Evolutionary conservation across 192 early-diverging fungal species (phyloP).

Genomic region (Rhizoclosmatium sp.): DNA sequence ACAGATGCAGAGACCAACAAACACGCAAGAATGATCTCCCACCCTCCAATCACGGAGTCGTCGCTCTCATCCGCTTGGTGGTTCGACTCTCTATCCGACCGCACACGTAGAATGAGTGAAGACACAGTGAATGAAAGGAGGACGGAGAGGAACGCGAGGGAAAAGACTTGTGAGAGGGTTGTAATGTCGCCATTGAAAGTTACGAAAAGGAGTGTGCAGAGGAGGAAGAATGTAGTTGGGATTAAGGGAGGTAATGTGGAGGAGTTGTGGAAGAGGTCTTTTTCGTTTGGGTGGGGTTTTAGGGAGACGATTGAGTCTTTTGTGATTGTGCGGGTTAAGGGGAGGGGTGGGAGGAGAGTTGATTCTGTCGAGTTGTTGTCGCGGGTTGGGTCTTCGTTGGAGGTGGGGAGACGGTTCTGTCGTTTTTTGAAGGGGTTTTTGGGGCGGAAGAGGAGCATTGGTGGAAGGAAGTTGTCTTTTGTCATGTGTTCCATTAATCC

Average conservation of each 20-base stretch:
- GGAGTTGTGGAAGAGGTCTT: not conserved
- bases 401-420: not conserved
- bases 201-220: constrained; percentile 55
- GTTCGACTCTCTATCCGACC: constrained; percentile 42
- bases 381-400: not conserved
- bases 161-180: constrained; percentile 61
- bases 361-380: not conserved
- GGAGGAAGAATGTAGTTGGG: constrained; percentile 56
- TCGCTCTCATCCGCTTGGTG: no score
- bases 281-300: constrained; percentile 34
- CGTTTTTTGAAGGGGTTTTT: not conserved
- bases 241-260: constrained; percentile 33
- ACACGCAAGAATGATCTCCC: constrained; percentile 44
- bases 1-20: constrained; percentile 41
- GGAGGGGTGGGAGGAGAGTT: not conserved
- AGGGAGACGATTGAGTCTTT: constrained; percentile 1
- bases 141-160: constrained; percentile 58
- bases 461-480: constrained; percentile 59
- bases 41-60: constrained; percentile 35
- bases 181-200: constrained; percentile 53
- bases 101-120: constrained; percentile 56
- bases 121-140: constrained; percentile 54
- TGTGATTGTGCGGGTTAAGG: not conserved
- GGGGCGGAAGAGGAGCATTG: constrained; percentile 55
- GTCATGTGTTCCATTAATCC: constrained; percentile 63